A percentile compares a stretch with the other conserved stretches of the same genome.
phyloP scores from a whole-genome alignment of 176 grass and related monocot species.

The Panicum miliaceum region DNA sequence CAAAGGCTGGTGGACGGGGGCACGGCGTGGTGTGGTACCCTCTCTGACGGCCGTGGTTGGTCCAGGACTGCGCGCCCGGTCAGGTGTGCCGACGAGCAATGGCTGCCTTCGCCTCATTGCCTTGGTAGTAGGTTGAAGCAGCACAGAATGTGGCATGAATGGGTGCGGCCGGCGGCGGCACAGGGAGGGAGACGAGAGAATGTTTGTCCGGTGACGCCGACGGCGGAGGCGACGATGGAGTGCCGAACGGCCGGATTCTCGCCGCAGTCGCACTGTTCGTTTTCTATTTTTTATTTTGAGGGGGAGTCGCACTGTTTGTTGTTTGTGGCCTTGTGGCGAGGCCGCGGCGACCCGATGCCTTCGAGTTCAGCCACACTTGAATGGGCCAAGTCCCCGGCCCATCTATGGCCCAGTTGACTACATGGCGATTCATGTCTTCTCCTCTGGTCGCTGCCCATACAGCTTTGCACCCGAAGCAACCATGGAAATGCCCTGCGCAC shows the following conservation, averaged over 20 bases:
- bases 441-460: too few relatives aligned
- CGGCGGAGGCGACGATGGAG: too few relatives aligned
- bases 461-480: too few relatives aligned
- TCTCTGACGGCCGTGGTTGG: background rate
- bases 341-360: too few relatives aligned
- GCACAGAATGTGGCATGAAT: background rate
- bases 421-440: too few relatives aligned
- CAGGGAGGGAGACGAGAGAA: background rate
- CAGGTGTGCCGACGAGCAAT: background rate
- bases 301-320: too few relatives aligned
- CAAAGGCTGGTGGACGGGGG: background rate
- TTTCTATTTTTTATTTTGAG: too few relatives aligned
- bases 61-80: background rate
- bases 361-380: background rate
- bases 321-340: too few relatives aligned
- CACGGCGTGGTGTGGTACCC: background rate
- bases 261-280: too few relatives aligned
- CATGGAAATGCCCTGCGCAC: too few relatives aligned
- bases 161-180: background rate
- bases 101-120: background rate
- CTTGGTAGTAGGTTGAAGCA: background rate
- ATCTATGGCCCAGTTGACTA: background rate
- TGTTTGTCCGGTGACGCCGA: background rate
- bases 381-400: background rate
- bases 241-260: too few relatives aligned